Evolutionary conservation across 2,329 filamentous ascomycete genomes (phyloP), one percentile per base, ranked within the genome.

Genomic region (Trichoderma semiorbis): DNA sequence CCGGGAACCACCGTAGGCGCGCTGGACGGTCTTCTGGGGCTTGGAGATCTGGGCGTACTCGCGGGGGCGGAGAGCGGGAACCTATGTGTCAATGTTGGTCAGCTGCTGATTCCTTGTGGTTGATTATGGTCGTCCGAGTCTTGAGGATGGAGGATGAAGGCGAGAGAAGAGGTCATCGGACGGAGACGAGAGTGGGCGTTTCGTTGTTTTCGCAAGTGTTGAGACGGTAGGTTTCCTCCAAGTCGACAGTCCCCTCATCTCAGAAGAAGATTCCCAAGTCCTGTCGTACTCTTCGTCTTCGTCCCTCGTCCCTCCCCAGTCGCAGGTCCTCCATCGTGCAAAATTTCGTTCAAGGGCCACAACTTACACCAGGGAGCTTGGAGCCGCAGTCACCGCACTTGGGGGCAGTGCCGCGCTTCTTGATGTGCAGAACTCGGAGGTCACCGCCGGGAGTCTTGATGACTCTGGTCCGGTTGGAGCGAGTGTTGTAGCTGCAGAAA

Each of bases 341-440:
- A 73, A 73, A 73, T n/a, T 73, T 74, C 74, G 73, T 73, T 70
- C 64, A 70, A 69, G 60, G 69, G 76, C 18, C 50, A 30, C 72
- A 75, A 97, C 94, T 92, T 93, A 99, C 95, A 86, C 96, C 96
- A 83, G 94, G 91, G 82, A 99, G 92, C 89, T 98, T 98, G 88
- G 90, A 91, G 83, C 96, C 96, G 84, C 97, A 99, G 90, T 99
- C 96, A 90, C 97, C 93, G 85, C 96, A 99, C 90, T 99, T 99
- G 83, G 96, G 96, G 77, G 95, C 93, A 84, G 94, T 97, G 80
- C 95, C 96, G 85, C 92, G 93, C 94, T 99, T 99, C 93, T 98
- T 98, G 89, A 98, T 95, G 92, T 99, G 95, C 80, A 98, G 93
- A 84, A 97, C 92, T 85, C 96, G 92, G 82, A 97, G 91, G 85